phyloP scores from a whole-genome alignment of 345 rosid genomes.

The Gossypium stocksii region DNA sequence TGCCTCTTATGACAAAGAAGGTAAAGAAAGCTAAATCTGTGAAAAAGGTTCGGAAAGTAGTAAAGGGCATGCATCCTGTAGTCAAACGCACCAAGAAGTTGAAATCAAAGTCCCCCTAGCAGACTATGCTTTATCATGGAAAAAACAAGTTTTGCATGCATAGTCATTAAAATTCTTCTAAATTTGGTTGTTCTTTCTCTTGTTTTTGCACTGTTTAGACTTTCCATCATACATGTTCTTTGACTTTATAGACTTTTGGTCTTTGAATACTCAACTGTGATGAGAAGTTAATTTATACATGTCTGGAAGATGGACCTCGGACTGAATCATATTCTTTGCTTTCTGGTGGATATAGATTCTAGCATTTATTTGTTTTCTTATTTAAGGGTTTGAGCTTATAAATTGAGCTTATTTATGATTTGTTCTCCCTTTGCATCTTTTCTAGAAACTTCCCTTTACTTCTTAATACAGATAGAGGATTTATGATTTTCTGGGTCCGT shows the following conservation, averaged over 20 bases:
- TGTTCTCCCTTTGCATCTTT: background rate
- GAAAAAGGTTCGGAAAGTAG: conserved; percentile 44
- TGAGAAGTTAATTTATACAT: background rate
- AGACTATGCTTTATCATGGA: background rate
- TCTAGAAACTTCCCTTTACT: too few species aligned
- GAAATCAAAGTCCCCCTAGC: conserved; percentile 31
- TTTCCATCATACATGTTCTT: background rate
- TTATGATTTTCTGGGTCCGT: too few species aligned
- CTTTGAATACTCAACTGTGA: background rate
- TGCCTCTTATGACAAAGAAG: conserved; percentile 46
- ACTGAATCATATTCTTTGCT: conserved; percentile 2
- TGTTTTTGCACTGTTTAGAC: background rate
- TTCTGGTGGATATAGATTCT: background rate
- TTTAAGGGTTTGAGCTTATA: background rate
- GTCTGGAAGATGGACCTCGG: background rate
- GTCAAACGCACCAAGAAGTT: conserved; percentile 56
- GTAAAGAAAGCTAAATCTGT: conserved; percentile 45
- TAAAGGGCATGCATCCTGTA: conserved; percentile 35
- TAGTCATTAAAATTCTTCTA: conserved; percentile 9
- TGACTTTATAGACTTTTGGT: background rate
- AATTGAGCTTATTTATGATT: background rate
- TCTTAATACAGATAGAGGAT: too few species aligned
- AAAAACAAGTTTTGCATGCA: background rate
- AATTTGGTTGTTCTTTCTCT: background rate
- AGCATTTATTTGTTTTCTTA: background rate